Evolutionary conservation across 768 basidiomycete species (phyloP).

Genomic region (Boletus vinaceobasis): DNA sequence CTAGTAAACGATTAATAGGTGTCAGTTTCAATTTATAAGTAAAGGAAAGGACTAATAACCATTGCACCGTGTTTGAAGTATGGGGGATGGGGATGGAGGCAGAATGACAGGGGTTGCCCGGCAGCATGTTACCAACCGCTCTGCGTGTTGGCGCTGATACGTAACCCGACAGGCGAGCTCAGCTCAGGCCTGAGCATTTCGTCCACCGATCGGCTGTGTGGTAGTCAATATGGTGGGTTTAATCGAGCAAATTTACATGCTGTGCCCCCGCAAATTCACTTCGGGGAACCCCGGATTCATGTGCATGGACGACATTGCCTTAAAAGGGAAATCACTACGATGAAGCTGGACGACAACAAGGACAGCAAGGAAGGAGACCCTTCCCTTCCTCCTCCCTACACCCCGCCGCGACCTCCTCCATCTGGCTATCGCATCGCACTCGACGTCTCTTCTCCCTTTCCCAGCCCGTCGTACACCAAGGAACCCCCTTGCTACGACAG

Average conservation of each 20-base stretch:
- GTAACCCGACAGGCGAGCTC: not conserved
- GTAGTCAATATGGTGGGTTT: not conserved
- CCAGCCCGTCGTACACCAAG: slow-evolving; percentile 40
- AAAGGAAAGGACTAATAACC: not conserved
- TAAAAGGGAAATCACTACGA: not conserved
- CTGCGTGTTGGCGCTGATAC: not conserved
- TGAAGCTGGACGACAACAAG: slow-evolving; percentile 10
- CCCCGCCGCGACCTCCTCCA: slow-evolving; percentile 38
- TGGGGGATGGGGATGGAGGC: not conserved
- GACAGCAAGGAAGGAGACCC: slow-evolving; percentile 1
- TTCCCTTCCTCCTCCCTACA: slow-evolving; percentile 19
- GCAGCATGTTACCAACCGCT: not conserved
- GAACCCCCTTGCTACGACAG: slow-evolving; percentile 53
- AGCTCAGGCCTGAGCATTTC: not conserved
- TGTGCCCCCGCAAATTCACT: no score
- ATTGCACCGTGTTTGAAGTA: not conserved
- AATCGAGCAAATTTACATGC: no score
- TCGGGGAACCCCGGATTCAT: no score
- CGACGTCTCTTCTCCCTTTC: slow-evolving; percentile 36
- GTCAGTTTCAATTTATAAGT: not conserved
- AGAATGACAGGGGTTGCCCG: not conserved
- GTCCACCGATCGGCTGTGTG: not conserved
- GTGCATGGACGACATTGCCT: not conserved
- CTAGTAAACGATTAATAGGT: not conserved
- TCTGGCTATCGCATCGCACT: slow-evolving; percentile 69